phyloP scores from a whole-genome alignment of 768 basidiomycete species.

The Cubamyces lactineus region DNA sequence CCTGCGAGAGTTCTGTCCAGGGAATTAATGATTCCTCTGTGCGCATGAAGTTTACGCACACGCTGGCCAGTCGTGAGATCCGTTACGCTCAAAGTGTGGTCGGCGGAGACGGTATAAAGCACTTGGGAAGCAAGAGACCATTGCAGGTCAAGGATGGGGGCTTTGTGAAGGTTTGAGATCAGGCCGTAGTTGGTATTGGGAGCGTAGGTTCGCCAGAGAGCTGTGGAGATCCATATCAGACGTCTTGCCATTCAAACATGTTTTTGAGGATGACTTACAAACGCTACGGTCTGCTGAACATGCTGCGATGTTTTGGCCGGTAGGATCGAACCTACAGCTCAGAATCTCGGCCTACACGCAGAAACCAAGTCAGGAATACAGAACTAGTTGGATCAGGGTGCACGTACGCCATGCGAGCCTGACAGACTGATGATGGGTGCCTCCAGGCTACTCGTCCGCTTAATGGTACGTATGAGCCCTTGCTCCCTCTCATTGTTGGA shows the following conservation, averaged over 20 bases:
- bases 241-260: too few species aligned
- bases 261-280: slow-evolving; percentile 58
- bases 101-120: slow-evolving; percentile 87
- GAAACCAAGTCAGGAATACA: background rate
- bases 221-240: slow-evolving; percentile 40
- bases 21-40: slow-evolving; percentile 88
- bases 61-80: slow-evolving; percentile 87
- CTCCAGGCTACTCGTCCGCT: slow-evolving; percentile 90
- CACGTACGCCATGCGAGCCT: slow-evolving; percentile 82
- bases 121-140: slow-evolving; percentile 79
- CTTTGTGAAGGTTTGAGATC: slow-evolving; percentile 81
- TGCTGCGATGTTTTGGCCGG: slow-evolving; percentile 92
- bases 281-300: slow-evolving; percentile 89
- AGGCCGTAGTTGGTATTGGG: slow-evolving; percentile 94
- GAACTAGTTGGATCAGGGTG: background rate
- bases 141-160: slow-evolving; percentile 89
- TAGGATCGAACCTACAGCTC: slow-evolving; percentile 92
- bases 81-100: slow-evolving; percentile 76
- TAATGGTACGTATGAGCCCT: slow-evolving; percentile 81
- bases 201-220: slow-evolving; percentile 88
- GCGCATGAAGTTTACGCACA: slow-evolving; percentile 80
- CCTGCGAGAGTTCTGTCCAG: slow-evolving; percentile 86
- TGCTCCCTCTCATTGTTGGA: slow-evolving; percentile 73
- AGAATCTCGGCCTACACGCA: slow-evolving; percentile 74
- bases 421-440: slow-evolving; percentile 92